Evolutionary conservation across 345 rosid genomes (phyloP).

Genomic region (Trapa bicornis): DNA sequence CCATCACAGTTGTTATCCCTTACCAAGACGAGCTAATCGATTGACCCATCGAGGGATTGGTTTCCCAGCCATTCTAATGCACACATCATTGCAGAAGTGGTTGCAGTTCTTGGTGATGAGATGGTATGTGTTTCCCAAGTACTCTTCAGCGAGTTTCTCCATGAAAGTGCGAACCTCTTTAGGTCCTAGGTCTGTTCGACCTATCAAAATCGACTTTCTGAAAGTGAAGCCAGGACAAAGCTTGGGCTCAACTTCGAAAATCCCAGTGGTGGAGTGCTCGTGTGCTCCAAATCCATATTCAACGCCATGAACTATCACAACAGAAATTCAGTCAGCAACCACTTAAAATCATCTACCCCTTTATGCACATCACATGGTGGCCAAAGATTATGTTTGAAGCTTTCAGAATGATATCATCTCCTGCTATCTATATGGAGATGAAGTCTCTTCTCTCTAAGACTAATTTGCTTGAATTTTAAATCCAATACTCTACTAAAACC

Average conservation of each 20-base stretch:
- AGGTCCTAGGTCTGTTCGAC: conserved; percentile 72
- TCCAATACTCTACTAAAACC: not conserved
- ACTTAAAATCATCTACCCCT: too few relatives aligned
- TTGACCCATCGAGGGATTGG: conserved; percentile 92
- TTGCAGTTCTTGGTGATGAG: conserved; percentile 91
- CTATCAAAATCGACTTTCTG: conserved; percentile 78
- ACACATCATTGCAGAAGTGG: conserved; percentile 87
- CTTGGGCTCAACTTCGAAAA: conserved; percentile 85
- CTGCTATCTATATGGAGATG: not conserved
- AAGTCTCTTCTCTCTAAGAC: not conserved
- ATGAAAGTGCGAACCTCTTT: conserved; percentile 59
- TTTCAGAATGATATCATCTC: not conserved
- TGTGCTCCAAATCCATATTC: conserved; percentile 98
- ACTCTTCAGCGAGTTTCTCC: conserved; percentile 72
- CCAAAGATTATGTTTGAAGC: not conserved
- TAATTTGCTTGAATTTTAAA: not conserved
- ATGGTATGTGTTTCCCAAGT: conserved; percentile 65
- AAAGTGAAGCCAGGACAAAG: conserved; percentile 83
- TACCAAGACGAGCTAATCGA: conserved; percentile 93
- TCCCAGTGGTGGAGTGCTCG: conserved; percentile 65
- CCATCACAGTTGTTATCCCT: not conserved
- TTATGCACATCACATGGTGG: not conserved
- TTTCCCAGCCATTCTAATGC: conserved; percentile 52
- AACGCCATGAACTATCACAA: conserved; percentile 56
- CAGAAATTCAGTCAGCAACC: not conserved